These are phyloP conservation scores for Isatis lusitanica DNA, from an alignment of 441 rosid genomes.

Conservation along the genomic window DNA sequence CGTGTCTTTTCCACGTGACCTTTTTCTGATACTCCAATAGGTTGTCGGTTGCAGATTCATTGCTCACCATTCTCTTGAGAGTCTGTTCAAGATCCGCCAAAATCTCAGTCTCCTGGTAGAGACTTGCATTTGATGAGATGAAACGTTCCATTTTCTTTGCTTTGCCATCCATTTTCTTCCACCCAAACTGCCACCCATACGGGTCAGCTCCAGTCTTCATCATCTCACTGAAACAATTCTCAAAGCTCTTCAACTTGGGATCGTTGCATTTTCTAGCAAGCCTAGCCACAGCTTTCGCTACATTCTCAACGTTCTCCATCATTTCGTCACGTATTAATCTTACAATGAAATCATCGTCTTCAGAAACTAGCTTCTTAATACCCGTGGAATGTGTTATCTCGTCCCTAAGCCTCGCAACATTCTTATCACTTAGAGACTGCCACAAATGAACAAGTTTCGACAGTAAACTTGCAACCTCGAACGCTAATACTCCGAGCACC, in stretches of 20 bases:
- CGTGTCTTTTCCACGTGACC: constrained; percentile 83
- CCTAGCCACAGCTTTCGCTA: constrained; percentile 75
- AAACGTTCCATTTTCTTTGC: constrained; percentile 90
- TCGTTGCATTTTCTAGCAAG: constrained; percentile 72
- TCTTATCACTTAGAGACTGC: constrained; percentile 86
- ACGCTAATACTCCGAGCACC: constrained; percentile 76
- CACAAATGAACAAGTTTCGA: constrained; percentile 84
- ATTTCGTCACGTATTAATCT: constrained; percentile 65
- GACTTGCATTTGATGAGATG: constrained; percentile 62
- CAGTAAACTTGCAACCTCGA: constrained; percentile 88
- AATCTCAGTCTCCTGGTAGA: constrained; percentile 93
- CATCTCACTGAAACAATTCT: constrained; percentile 54
- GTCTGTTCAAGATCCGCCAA: constrained; percentile 81
- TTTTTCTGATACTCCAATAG: constrained; percentile 72
- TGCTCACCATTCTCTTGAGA: constrained; percentile 64
- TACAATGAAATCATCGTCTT: constrained; percentile 69
- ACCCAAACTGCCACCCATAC: constrained; percentile 63
- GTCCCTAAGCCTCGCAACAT: constrained; percentile 64
- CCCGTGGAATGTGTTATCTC: constrained; percentile 72
- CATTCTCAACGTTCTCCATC: constrained; percentile 60
- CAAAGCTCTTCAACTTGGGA: constrained; percentile 61
- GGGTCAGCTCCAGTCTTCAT: constrained; percentile 63
- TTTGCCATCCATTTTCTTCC: constrained; percentile 84
- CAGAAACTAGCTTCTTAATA: constrained; percentile 76
- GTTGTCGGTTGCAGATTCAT: constrained; percentile 58